These are phyloP conservation scores for Scedosporium aurantiacum DNA, from an alignment of 2,329 filamentous ascomycete genomes.

Conservation along the genomic window DNA sequence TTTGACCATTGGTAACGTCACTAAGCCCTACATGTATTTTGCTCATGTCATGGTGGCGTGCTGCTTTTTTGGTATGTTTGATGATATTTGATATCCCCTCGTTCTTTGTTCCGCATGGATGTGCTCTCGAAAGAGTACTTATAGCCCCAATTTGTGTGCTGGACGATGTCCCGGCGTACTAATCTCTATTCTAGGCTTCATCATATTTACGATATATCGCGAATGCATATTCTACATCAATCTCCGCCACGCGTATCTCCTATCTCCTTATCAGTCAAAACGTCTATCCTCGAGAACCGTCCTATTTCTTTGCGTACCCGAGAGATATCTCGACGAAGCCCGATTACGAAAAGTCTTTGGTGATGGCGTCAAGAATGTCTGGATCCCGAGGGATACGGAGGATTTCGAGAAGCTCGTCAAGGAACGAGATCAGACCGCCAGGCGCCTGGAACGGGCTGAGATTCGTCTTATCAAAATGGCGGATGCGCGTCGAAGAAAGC, in stretches of 20 bases:
- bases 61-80: constrained; percentile 53
- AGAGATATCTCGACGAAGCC: constrained; percentile 60
- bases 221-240: constrained; percentile 93
- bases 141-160: no score
- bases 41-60: constrained; percentile 74
- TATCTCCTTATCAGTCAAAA: constrained; percentile 70
- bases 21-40: constrained; percentile 57
- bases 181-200: constrained; percentile 40
- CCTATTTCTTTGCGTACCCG: constrained; percentile 79
- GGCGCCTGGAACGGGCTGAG: constrained; percentile 74
- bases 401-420: constrained; percentile 68
- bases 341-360: constrained; percentile 71
- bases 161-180: background rate
- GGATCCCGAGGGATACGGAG: constrained; percentile 66
- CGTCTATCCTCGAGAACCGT: constrained; percentile 86
- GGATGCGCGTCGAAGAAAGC: constrained; percentile 50
- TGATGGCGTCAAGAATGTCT: constrained; percentile 66
- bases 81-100: no score
- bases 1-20: constrained; percentile 34
- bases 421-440: constrained; percentile 62
- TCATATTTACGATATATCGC: constrained; percentile 80
- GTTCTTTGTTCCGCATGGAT: background rate
- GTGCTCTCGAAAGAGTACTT: no score
- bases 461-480: constrained; percentile 68
- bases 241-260: constrained; percentile 83